Conservation (phyloP, 2,329 filamentous ascomycete species). For the Shiraia sp. region DNA sequence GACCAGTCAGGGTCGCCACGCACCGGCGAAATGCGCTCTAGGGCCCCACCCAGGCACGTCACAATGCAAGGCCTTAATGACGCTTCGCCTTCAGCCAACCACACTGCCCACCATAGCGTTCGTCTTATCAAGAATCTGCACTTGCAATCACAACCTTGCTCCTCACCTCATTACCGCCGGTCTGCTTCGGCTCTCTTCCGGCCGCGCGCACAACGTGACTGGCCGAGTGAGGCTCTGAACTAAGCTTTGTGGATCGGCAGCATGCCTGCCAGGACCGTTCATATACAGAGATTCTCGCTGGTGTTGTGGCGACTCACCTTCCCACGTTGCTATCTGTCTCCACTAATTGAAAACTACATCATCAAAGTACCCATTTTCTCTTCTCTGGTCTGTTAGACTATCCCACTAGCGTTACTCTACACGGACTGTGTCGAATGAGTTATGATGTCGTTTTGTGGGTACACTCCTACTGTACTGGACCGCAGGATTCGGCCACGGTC, state of each 20-base stretch:
- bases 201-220: conserved; percentile 26
- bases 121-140: conserved; percentile 11
- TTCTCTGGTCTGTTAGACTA: conserved; percentile 30
- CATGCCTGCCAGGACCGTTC: conserved; percentile 6
- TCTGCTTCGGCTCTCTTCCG: conserved; percentile 23
- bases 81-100: conserved; percentile 2
- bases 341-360: conserved; percentile 27
- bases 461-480: conserved; percentile 27
- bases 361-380: conserved; percentile 32
- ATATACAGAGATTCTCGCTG: conserved; percentile 5
- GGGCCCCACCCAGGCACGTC: conserved; percentile 20
- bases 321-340: conserved; percentile 22
- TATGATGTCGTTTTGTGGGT: conserved; percentile 35
- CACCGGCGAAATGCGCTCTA: conserved; percentile 25
- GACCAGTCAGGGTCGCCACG: conserved; percentile 5
- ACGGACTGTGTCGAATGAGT: conserved; percentile 19
- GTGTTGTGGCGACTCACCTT: conserved; percentile 30
- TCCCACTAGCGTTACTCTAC: conserved; percentile 23
- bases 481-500: conserved; percentile 25
- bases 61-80: conserved; percentile 12
- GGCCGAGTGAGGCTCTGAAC: conserved; percentile 24
- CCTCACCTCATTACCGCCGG: conserved; percentile 11
- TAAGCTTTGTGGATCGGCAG: conserved; percentile 21
- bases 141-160: conserved; percentile 4
- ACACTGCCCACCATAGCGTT: conserved; percentile 7